Conservation (phyloP, 345 rosid species). For the Clausena lansium region DNA sequence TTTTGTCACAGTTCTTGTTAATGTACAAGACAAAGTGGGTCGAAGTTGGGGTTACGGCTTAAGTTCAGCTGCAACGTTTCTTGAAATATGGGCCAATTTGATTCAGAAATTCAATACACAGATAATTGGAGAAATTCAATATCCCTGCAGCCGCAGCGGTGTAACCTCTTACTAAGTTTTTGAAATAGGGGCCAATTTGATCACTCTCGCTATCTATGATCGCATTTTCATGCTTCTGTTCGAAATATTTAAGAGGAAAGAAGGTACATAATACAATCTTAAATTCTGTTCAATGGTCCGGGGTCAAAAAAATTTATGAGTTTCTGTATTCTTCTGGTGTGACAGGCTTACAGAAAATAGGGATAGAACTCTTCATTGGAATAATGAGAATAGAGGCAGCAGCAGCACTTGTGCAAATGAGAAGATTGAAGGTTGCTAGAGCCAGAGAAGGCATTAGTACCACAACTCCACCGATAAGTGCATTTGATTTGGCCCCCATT, state of each 20-base stretch:
- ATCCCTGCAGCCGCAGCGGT: slow-evolving; percentile 10
- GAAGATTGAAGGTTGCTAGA: background rate
- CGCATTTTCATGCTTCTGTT: slow-evolving; percentile 5
- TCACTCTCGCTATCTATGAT: slow-evolving; percentile 10
- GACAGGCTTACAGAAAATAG: slow-evolving; percentile 17
- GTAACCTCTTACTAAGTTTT: slow-evolving; percentile 9
- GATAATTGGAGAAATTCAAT: slow-evolving; percentile 8
- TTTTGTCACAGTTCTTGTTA: slow-evolving; percentile 20
- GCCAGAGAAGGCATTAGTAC: slow-evolving; percentile 3
- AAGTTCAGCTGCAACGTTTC: slow-evolving; percentile 5
- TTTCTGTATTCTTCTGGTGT: slow-evolving; percentile 7
- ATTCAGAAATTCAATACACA: slow-evolving; percentile 7
- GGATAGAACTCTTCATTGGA: slow-evolving; percentile 13
- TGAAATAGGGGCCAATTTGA: background rate
- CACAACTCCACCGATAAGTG: background rate
- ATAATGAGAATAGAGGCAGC: slow-evolving; percentile 12
- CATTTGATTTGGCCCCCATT: background rate
- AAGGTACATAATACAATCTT: background rate
- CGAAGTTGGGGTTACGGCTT: slow-evolving; percentile 19
- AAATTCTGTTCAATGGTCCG: background rate
- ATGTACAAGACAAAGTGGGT: slow-evolving; percentile 15
- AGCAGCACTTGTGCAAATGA: slow-evolving; percentile 13
- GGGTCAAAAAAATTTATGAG: background rate
- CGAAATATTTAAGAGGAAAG: slow-evolving; percentile 6
- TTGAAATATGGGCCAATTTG: background rate